Base-by-base conservation (phyloP, 768 basidiomycete genomes). In the Leucocoprinus leucothites region DNA sequence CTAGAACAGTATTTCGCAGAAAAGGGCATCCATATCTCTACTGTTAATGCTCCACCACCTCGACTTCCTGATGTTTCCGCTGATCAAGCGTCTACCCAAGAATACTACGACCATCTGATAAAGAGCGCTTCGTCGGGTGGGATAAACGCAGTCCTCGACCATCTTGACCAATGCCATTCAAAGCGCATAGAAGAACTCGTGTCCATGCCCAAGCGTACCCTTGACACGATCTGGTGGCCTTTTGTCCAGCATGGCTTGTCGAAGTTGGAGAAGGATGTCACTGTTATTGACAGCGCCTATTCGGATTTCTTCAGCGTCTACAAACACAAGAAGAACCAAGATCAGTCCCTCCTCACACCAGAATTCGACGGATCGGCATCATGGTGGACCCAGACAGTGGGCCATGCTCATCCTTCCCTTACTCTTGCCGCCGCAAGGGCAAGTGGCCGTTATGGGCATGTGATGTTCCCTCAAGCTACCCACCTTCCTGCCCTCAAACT, bases 341-440 rank as follows among this genome's bases (percentile, higher is more conserved):
- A 64, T 9, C 22, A 54, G 45, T 65, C 60, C 43, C 48, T 83
- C 69, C 52, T 76, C 74, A 51, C 71, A 79, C 61, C 79, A 4
- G 84, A 91, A 60, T 82, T 94, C 60, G 95, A 98, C 64, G 87
- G 91, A 3, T 97, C 95, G 0, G 96, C 95, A 0, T 96, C 94
- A 9, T 98, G 96, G 96, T 98, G 96, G 94, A 98, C 94, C 0
- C 96, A 98, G 69, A 81, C 88, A 0, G 70, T 97, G 38, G 96
- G 95, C 0, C 96, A 98, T 63, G 86, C 83, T 0, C 72, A 88
- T 60, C 82, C 90, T 0, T 71, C 82, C 0, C 77, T 97, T 13
- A 86, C 91, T 0, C 75, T 95, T 41, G 93, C 95, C 8, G 95
- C 93, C 0, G 94, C 95, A 1, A 77, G 80, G 31, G 94, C 94